Conservation (phyloP, 345 rosid species). For the Dipteronia sinensis region DNA sequence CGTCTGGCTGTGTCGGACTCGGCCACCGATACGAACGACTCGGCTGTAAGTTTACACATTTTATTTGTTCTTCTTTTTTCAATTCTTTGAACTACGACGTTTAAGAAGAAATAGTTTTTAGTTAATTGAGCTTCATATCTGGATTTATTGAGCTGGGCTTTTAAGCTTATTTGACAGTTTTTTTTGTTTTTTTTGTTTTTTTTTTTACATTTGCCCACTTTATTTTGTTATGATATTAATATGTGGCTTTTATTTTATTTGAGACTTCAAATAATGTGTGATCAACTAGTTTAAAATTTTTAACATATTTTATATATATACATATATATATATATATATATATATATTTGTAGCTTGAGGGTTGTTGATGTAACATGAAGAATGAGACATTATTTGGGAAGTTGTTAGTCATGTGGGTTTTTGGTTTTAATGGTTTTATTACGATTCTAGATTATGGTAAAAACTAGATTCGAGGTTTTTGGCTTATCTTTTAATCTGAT, state of each 20-base stretch:
- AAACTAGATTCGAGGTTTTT: not conserved
- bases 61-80: conserved; percentile 3
- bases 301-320: not conserved
- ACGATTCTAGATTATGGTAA: not conserved
- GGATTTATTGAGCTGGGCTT: not conserved
- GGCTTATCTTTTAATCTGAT: not conserved
- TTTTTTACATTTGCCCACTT: not conserved
- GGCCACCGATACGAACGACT: conserved; percentile 47
- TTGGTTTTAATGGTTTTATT: not conserved
- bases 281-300: not conserved
- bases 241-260: not conserved
- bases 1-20: conserved; percentile 62
- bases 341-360: too few species aligned
- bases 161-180: not conserved
- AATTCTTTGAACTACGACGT: not conserved
- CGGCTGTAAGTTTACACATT: conserved; percentile 51
- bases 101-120: not conserved
- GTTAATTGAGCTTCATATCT: conserved; percentile 1
- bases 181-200: too few species aligned
- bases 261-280: not conserved
- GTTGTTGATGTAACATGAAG: not conserved
- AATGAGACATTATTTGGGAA: not conserved
- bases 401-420: not conserved
- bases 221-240: not conserved
- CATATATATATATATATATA: too few species aligned